These are phyloP conservation scores for Tetradesmus lagerheimii DNA, from an alignment of 139 green algal genomes.

Conservation along the genomic window DNA sequence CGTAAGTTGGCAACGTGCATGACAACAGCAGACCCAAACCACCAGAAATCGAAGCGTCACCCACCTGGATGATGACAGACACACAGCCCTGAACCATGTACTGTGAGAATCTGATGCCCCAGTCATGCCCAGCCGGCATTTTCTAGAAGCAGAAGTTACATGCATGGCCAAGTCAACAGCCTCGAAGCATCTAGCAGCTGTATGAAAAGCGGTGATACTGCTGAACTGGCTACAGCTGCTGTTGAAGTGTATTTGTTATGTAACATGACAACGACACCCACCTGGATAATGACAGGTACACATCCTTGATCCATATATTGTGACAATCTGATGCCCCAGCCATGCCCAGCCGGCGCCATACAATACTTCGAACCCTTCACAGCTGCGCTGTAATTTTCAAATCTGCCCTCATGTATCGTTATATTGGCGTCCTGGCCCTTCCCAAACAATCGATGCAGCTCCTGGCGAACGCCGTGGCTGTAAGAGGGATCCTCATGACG, in stretches of 20 bases:
- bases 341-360: constrained; percentile 52
- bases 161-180: too few species aligned
- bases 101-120: background rate
- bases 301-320: constrained; percentile 52
- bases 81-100: background rate
- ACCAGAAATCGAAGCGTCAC: background rate
- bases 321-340: constrained; percentile 52
- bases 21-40: too few species aligned
- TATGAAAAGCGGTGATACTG: too few species aligned
- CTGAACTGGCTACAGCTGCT: too few species aligned
- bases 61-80: constrained; percentile 45
- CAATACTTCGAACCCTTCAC: constrained; percentile 45
- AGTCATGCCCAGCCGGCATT: constrained; percentile 54
- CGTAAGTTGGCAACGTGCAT: background rate
- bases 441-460: constrained; percentile 24
- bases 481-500: constrained; percentile 44
- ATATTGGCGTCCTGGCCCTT: constrained; percentile 32
- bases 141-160: too few species aligned
- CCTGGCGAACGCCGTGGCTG: constrained; percentile 47
- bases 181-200: too few species aligned
- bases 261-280: background rate
- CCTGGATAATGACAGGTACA: constrained; percentile 57
- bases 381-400: constrained; percentile 36
- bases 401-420: constrained; percentile 23
- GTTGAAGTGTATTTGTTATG: too few species aligned